These are phyloP conservation scores for Colletotrichum sublineola DNA, from an alignment of 2,329 filamentous ascomycete species.

Conservation along the genomic window DNA sequence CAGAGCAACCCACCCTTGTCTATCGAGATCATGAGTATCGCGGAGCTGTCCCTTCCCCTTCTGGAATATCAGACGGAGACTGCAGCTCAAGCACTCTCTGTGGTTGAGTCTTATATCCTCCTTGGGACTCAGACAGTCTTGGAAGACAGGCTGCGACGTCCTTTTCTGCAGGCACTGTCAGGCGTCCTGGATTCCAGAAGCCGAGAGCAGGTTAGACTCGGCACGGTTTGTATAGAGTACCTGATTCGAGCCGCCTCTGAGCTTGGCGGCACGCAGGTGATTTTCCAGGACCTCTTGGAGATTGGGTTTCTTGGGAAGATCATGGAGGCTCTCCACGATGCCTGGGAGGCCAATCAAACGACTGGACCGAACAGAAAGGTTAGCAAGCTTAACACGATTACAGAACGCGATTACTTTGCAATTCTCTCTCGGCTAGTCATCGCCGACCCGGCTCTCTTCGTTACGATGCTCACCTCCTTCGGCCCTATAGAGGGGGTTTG, in stretches of 20 bases:
- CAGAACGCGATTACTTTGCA: constrained; percentile 87
- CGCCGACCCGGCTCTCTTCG: constrained; percentile 77
- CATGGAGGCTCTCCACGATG: constrained; percentile 74
- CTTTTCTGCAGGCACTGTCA: constrained; percentile 63
- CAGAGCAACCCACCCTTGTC: constrained; percentile 74
- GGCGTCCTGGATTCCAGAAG: constrained; percentile 65
- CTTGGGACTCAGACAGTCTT: constrained; percentile 78
- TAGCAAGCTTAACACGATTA: constrained; percentile 78
- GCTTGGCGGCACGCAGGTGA: constrained; percentile 73
- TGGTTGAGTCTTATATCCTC: constrained; percentile 78
- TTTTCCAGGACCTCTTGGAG: constrained; percentile 75
- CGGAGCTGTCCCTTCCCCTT: constrained; percentile 73
- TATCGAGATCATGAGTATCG: constrained; percentile 72
- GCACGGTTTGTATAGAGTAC: constrained; percentile 73
- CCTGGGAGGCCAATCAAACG: constrained; percentile 82
- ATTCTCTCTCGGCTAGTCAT: constrained; percentile 85
- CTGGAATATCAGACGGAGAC: constrained; percentile 76
- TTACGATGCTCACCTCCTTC: constrained; percentile 66
- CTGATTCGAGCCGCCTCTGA: constrained; percentile 73
- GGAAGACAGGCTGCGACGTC: constrained; percentile 66
- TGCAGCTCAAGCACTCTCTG: constrained; percentile 71
- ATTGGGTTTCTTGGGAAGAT: constrained; percentile 74
- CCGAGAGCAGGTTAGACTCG: constrained; percentile 69
- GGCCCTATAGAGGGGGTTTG: constrained; percentile 65
- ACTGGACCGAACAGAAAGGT: constrained; percentile 82